A percentile compares a stretch with the other conserved stretches of the same genome.
Evolutionary conservation across 78 protist species (phyloP).

Genomic region (Protostelium mycophagum): DNA sequence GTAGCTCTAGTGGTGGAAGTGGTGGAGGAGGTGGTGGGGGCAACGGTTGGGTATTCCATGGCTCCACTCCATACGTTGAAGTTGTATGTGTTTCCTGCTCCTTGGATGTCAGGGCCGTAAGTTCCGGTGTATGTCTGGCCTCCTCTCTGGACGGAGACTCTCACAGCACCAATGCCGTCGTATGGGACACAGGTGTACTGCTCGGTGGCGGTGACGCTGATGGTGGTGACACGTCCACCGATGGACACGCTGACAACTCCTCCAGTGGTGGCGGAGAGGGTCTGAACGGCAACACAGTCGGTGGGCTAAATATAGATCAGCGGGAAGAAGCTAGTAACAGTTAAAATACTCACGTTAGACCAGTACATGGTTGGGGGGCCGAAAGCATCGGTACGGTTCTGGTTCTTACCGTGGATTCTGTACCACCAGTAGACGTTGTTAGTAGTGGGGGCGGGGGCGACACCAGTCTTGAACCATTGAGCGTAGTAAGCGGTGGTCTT

Average conservation of each 20-base stretch:
- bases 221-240: neutral
- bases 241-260: neutral
- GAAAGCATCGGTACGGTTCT: neutral
- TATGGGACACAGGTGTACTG: neutral
- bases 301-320: neutral
- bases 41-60: neutral
- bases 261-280: neutral
- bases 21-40: too few species aligned
- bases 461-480: neutral
- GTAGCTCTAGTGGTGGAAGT: too few species aligned
- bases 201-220: neutral
- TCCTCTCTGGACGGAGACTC: neutral
- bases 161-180: neutral
- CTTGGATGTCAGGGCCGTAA: neutral
- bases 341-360: too few species aligned
- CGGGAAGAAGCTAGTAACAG: too few species aligned
- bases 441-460: neutral
- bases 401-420: neutral
- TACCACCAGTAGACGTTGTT: neutral
- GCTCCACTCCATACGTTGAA: neutral
- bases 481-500: neutral
- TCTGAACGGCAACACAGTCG: neutral
- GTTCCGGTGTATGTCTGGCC: neutral
- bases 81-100: neutral
- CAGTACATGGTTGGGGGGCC: neutral